These are phyloP conservation scores for Sicyos edulis DNA, from an alignment of 306 rosid species.

Conservation along the genomic window DNA sequence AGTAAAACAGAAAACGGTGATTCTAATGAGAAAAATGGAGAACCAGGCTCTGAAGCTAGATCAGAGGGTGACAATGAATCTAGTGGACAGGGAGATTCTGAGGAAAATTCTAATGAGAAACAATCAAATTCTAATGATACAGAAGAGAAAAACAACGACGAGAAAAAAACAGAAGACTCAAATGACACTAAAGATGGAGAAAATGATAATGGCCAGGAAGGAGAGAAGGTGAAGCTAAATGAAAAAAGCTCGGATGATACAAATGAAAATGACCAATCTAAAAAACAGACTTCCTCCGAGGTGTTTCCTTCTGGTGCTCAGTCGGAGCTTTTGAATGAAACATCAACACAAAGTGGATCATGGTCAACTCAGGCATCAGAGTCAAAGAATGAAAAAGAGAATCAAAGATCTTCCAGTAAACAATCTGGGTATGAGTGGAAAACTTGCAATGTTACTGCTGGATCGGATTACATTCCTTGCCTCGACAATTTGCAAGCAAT, in stretches of 20 bases:
- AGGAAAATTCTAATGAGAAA: constrained; percentile 32
- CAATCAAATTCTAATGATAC: constrained; percentile 41
- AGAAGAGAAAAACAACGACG: constrained; percentile 26
- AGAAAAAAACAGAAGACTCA: constrained; percentile 33
- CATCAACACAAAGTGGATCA: constrained; percentile 47
- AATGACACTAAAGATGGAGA: constrained; percentile 31
- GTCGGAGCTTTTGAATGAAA: constrained; percentile 79
- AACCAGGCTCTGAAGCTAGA: constrained; percentile 31
- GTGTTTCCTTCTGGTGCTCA: constrained; percentile 66
- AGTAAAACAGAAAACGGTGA: constrained; percentile 35
- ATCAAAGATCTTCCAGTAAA: constrained; percentile 47
- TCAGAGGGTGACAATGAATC: constrained; percentile 40
- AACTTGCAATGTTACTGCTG: constrained; percentile 81
- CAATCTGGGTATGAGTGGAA: constrained; percentile 56
- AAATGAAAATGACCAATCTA: constrained; percentile 36
- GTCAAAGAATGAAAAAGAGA: constrained; percentile 71
- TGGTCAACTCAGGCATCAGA: constrained; percentile 74
- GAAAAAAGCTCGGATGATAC: constrained; percentile 42
- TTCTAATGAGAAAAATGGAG: constrained; percentile 41
- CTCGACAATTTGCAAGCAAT: constrained; percentile 83
- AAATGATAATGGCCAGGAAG: constrained; percentile 28
- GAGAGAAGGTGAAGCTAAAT: constrained; percentile 49
- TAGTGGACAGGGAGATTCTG: constrained; percentile 23
- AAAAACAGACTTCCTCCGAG: constrained; percentile 42
- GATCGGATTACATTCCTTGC: constrained; percentile 91